Percentiles rank a stretch among this genome's conserved stretches.
Conservation (phyloP, 2,329 filamentous ascomycete species). For the Penicillium sp. region DNA sequence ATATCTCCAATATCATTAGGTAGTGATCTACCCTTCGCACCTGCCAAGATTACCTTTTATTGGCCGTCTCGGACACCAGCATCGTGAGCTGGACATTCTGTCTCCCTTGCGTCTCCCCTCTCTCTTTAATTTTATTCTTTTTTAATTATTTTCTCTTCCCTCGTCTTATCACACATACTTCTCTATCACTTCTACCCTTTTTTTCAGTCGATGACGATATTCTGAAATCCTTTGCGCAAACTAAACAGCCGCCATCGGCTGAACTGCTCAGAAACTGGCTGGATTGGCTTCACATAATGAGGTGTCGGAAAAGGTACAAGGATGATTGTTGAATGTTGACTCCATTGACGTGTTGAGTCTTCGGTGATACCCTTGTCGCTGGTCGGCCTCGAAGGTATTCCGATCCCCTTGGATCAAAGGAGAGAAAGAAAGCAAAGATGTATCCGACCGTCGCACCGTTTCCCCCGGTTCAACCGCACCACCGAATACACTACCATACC, state of each 20-base stretch:
- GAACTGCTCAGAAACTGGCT: background rate
- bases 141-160: constrained; percentile 4
- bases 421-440: constrained; percentile 38
- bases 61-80: constrained; percentile 20
- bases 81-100: constrained; percentile 22
- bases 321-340: constrained; percentile 38
- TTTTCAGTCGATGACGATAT: background rate
- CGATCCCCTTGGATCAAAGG: constrained; percentile 11
- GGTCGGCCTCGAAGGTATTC: constrained; percentile 17
- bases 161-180: background rate
- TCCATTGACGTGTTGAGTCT: constrained; percentile 24
- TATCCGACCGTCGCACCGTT: constrained; percentile 49
- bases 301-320: constrained; percentile 46
- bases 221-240: background rate
- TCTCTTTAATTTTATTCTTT: background rate
- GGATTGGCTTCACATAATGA: constrained; percentile 39
- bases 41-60: constrained; percentile 23
- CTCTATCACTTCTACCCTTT: background rate
- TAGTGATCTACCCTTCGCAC: constrained; percentile 1
- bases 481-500: constrained; percentile 35
- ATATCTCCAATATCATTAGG: background rate
- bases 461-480: constrained; percentile 43
- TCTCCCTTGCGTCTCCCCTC: constrained; percentile 30
- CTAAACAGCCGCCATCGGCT: background rate
- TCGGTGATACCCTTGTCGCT: constrained; percentile 9